These are phyloP conservation scores for Ustilago esculenta DNA, from an alignment of 1,284 basidiomycete genomes.

Conservation along the genomic window DNA sequence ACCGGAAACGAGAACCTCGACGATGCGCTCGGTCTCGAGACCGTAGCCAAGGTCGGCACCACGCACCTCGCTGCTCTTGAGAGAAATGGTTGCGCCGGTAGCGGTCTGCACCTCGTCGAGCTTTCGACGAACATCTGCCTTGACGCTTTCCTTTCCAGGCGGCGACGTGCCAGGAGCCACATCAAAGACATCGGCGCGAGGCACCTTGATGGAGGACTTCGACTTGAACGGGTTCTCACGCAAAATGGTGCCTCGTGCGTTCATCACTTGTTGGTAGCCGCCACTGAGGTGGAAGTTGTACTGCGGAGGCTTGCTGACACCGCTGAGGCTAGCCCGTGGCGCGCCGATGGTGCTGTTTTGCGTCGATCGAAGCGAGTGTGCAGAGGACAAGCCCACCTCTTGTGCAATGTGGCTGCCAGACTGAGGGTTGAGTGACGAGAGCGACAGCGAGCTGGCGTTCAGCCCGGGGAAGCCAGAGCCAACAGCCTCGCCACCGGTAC, in stretches of 20 bases:
- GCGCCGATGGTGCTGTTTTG: constrained; percentile 15
- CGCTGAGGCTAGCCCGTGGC: constrained; percentile 28
- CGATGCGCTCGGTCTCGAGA: constrained; percentile 89
- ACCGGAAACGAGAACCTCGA: constrained; percentile 90
- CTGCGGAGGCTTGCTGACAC: constrained; percentile 34
- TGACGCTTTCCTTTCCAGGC: constrained; percentile 73
- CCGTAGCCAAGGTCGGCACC: constrained; percentile 70
- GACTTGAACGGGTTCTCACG: constrained; percentile 88
- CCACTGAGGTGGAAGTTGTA: constrained; percentile 88
- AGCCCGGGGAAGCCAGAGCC: constrained; percentile 43
- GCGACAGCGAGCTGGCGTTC: constrained; percentile 46
- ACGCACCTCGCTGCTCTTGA: constrained; percentile 69
- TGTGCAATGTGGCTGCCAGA: constrained; percentile 41
- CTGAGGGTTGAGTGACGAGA: constrained; percentile 46
- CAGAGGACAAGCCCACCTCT: constrained; percentile 33
- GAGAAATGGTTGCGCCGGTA: constrained; percentile 86
- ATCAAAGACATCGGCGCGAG: constrained; percentile 85
- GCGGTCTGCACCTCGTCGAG: constrained; percentile 91
- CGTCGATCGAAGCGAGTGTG: constrained; percentile 23
- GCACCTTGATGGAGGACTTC: constrained; percentile 84
- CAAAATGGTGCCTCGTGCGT: constrained; percentile 84
- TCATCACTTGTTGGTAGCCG: constrained; percentile 90
- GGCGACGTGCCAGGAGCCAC: constrained; percentile 27
- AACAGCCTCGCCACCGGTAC: constrained; percentile 24
- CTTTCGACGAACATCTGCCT: constrained; percentile 83